Evolutionary conservation across 2,329 filamentous ascomycete genomes (phyloP), one percentile per base, ranked within the genome.

Genomic region (Calonectria crousiana): DNA sequence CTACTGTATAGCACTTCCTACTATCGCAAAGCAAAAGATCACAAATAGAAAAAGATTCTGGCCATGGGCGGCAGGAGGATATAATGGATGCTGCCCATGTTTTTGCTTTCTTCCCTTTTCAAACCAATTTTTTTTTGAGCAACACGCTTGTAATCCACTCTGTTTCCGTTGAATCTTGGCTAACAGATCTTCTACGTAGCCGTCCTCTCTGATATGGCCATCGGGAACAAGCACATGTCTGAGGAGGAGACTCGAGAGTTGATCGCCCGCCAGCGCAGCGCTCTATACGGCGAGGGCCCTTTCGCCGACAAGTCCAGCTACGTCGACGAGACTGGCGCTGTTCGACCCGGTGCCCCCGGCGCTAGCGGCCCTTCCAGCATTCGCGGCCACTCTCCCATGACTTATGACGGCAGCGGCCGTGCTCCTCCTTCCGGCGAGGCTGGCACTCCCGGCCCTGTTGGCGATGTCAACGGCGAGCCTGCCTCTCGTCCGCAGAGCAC

Each of bases 231-330:
- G 89, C 93, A 89, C 83, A 94, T 98, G 94, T 97, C 94, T 84
- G 97, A 98, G 88, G 96, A 98, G 81, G 96, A 98, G 83, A 96
- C 96, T 81, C 95, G 96, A 81, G 96, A 98, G 81, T 90, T 98
- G 85, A 98, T 98, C 86, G 95, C 96, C 80, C 96, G 96, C 83
- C 97, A 98, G 87, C 95, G 97, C 86, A 96, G 94, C 85, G 96
- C 96, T 78, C 88, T 99, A 78, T 99, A 98, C 85, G 95, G 95
- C 83, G 95, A 95, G 83, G 89, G 89, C 14, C 84, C 90, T 67
- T 93, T 95, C 83, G 92, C 93, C 82, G 92, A 93, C 78, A 91
- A 90, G 78, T 89, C 88, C 76, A 89, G 88, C 77, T 93, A 93
- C 81, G 89, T 92, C 65, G 93, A 95, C 75, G 94, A 96, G 82